Percentiles rank a stretch among this genome's conserved stretches.
Evolutionary conservation across 257 asterid genomes (phyloP).

Genomic region (Solanum virginianum): DNA sequence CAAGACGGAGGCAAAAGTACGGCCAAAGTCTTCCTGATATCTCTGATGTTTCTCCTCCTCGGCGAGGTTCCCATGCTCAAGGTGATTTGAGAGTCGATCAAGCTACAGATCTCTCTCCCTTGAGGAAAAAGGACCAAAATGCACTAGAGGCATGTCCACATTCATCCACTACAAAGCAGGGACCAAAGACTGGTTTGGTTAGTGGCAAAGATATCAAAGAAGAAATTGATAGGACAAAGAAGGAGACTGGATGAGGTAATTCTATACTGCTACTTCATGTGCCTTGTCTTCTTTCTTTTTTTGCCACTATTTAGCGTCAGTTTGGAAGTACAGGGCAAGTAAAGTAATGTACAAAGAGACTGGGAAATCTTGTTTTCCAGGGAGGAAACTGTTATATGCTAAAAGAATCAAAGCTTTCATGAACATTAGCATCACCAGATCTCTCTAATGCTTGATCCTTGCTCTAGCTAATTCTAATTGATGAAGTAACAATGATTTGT

Average conservation of each 20-base stretch:
- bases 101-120: conserved; percentile 37
- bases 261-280: neutral
- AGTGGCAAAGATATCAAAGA: conserved; percentile 63
- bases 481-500: neutral
- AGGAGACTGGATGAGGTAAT: conserved; percentile 62
- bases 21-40: conserved; percentile 17
- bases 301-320: neutral
- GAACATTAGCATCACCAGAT: neutral
- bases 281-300: neutral
- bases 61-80: conserved; percentile 19
- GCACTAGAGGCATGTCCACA: conserved; percentile 17
- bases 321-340: neutral
- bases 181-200: conserved; percentile 67
- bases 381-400: neutral
- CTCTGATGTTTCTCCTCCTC: conserved; percentile 53
- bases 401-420: neutral
- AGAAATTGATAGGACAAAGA: conserved; percentile 48
- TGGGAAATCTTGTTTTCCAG: neutral
- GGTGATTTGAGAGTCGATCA: conserved; percentile 10
- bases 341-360: neutral
- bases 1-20: conserved; percentile 23
- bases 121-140: conserved; percentile 36
- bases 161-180: conserved; percentile 17
- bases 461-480: neutral
- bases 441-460: neutral